Evolutionary conservation across 352 stramenopile species (phyloP).

Genomic region (Pythium phragmiticola): DNA sequence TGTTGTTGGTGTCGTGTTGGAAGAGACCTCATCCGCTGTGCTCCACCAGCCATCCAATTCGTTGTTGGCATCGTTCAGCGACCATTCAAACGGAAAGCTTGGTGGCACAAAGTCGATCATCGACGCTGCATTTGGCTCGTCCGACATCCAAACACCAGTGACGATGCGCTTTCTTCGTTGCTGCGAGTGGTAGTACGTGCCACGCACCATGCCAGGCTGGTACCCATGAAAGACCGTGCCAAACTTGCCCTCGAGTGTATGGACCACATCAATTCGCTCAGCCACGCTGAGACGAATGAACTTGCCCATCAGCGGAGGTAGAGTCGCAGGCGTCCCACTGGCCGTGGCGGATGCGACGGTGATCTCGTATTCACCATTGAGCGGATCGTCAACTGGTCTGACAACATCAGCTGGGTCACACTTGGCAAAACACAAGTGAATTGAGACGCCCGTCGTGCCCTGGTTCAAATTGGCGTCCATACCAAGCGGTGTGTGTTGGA

Average conservation of each 20-base stretch:
- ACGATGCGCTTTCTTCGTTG: conserved; percentile 36
- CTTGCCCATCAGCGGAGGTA: conserved; percentile 38
- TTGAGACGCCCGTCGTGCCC: conserved; percentile 66
- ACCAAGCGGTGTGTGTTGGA: conserved; percentile 81
- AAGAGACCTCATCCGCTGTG: conserved; percentile 35
- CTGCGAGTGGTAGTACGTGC: conserved; percentile 42
- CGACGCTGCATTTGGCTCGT: conserved; percentile 38
- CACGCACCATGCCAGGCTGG: conserved; percentile 55
- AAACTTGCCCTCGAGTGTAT: conserved; percentile 69
- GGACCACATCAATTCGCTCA: conserved; percentile 43
- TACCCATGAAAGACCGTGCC: conserved; percentile 68
- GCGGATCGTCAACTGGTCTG: conserved; percentile 50
- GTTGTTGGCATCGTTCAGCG: conserved; percentile 44
- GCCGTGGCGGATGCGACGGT: conserved; percentile 15
- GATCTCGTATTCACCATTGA: conserved; percentile 86
- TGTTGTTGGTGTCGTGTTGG: background rate
- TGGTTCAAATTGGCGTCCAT: conserved; percentile 89
- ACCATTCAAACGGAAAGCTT: conserved; percentile 70
- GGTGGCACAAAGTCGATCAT: conserved; percentile 66
- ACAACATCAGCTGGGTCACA: conserved; percentile 48
- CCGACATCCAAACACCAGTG: conserved; percentile 64
- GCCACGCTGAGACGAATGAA: conserved; percentile 68
- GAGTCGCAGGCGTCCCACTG: background rate
- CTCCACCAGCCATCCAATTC: conserved; percentile 83
- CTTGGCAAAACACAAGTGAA: conserved; percentile 77